Base-by-base conservation (phyloP, 2,329 filamentous ascomycete species). In the Penicillium sp. region DNA sequence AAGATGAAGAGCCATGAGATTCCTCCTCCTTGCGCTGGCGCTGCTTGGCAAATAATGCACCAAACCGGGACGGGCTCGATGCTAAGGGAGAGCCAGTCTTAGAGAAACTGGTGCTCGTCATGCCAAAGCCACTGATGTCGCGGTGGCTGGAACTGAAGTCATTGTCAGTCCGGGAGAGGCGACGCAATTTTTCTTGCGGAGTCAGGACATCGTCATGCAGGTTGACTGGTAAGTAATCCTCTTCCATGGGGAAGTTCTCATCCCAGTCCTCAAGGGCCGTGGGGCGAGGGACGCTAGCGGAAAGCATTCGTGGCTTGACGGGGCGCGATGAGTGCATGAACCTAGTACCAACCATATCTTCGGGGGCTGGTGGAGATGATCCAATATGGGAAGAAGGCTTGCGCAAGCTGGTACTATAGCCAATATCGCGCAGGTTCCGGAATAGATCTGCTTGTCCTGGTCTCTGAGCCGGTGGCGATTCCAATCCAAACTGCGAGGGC, bases 401-500 rank as follows among this genome's bases (percentile, higher is more conserved):
- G 78, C 71, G 87, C 82, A 78, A 85, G 79, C 88, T 91, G 80
- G 75, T 84, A 63, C 75, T 91, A 79, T 81, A 90, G 74, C 76
- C 90, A 74, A 78, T 87, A 82, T 80, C 81, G 54, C 85, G 82
- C 23, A 85, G 79, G 61, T 80, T 85, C 57, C 80, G 83, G 59
- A 81, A 80, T 58, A 77, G 77, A 41, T 84, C 78, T n/a, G 89
- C 82, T 55, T 89, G 86, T 27, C 80, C 84, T 51, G 82, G 82
- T 56, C 76, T 75, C 38, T 91, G 80, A 0, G 90, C 91, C 1
- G 91, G 88, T 5, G 91, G 91, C 8, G 89, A 59, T 48, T 96
- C 92, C 61, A 97, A 79, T 13, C 90, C 90, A 66, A 97, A 97
- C 65, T 93, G 90, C 47, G 91, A 90, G 9, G 94, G 94, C 10